Conservation (phyloP, 768 basidiomycete species). For the Lentinus brumalis region DNA sequence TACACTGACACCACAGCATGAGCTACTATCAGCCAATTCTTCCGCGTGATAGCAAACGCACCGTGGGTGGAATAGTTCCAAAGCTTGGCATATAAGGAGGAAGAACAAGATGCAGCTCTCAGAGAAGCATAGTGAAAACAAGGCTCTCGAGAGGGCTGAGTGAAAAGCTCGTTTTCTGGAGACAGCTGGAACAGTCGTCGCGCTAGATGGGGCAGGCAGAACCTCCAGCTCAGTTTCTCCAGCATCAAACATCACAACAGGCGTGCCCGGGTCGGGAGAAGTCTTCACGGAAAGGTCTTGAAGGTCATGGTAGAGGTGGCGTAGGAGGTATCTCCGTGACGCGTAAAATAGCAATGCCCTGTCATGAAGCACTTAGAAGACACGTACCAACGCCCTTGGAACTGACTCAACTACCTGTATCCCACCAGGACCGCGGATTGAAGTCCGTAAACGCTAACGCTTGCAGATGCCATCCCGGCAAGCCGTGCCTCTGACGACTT, state of each 20-base stretch:
- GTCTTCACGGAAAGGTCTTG: slow-evolving; percentile 43
- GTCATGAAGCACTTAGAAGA: too few species aligned
- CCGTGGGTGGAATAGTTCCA: slow-evolving; percentile 55
- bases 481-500: too few species aligned
- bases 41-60: slow-evolving; percentile 35
- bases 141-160: slow-evolving; percentile 53
- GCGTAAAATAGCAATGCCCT: slow-evolving; percentile 57
- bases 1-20: slow-evolving; percentile 41
- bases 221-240: slow-evolving; percentile 40
- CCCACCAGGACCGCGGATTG: too few species aligned
- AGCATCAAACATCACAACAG: slow-evolving; percentile 19
- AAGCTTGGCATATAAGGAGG: slow-evolving; percentile 71
- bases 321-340: slow-evolving; percentile 60
- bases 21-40: background rate
- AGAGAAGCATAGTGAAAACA: slow-evolving; percentile 73
- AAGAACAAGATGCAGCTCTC: slow-evolving; percentile 75
- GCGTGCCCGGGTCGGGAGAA: slow-evolving; percentile 6
- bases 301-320: slow-evolving; percentile 61
- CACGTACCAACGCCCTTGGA: too few species aligned
- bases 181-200: background rate
- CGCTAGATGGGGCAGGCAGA: slow-evolving; percentile 39
- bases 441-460: too few species aligned
- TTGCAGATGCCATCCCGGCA: too few species aligned
- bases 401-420: too few species aligned
- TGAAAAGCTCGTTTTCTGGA: slow-evolving; percentile 42